These are phyloP conservation scores for Lactarius tabidus DNA, from an alignment of 768 basidiomycete species.

Conservation along the genomic window DNA sequence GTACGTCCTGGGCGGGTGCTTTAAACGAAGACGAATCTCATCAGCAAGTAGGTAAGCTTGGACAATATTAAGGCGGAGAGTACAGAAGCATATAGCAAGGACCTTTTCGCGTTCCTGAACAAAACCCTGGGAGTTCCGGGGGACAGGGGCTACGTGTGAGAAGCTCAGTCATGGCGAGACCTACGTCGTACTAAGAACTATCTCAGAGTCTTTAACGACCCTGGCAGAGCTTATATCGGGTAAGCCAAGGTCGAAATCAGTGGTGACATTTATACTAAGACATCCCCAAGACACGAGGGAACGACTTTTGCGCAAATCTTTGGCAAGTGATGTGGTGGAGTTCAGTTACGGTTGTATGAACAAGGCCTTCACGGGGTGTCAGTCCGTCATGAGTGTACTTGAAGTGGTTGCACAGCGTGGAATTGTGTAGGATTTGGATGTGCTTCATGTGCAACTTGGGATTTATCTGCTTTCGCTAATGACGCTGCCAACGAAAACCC, in stretches of 20 bases:
- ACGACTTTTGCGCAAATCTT: slow-evolving; percentile 48
- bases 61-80: slow-evolving; percentile 47
- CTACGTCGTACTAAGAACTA: not conserved
- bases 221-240: slow-evolving; percentile 48
- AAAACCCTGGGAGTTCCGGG: slow-evolving; percentile 47
- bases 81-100: slow-evolving; percentile 53
- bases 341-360: not conserved
- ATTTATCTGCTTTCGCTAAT: no score
- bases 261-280: not conserved
- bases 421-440: no score
- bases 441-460: no score
- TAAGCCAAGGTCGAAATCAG: slow-evolving; percentile 29
- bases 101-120: slow-evolving; percentile 51
- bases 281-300: slow-evolving; percentile 36
- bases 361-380: no score
- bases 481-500: no score
- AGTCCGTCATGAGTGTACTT: no score
- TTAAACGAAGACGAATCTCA: not conserved
- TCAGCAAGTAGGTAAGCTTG: slow-evolving; percentile 45
- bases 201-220: slow-evolving; percentile 46
- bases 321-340: slow-evolving; percentile 17
- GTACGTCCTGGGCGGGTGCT: slow-evolving; percentile 38
- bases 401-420: no score
- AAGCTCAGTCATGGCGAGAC: slow-evolving; percentile 1
- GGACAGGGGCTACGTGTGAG: slow-evolving; percentile 60